Evolutionary conservation across 2,329 filamentous ascomycete genomes (phyloP).

Genomic region (Aureobasidium sp.): DNA sequence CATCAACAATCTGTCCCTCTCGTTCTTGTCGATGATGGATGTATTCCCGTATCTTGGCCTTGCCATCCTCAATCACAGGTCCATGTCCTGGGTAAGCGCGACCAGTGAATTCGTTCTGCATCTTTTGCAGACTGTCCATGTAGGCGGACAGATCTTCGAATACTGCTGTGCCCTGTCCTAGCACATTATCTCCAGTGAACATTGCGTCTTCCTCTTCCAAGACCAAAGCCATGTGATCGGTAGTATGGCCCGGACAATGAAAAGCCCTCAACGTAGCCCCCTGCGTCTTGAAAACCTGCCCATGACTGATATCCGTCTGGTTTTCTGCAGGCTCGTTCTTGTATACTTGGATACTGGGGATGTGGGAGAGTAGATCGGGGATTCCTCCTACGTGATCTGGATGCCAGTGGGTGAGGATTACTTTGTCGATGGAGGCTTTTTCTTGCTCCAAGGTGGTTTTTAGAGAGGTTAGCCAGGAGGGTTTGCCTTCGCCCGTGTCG

Average conservation of each 20-base stretch:
- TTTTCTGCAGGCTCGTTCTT: constrained; percentile 52
- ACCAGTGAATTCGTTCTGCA: constrained; percentile 57
- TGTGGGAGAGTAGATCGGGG: constrained; percentile 55
- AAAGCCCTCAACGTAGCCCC: constrained; percentile 61
- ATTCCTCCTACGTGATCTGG: constrained; percentile 76
- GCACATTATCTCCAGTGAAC: constrained; percentile 83
- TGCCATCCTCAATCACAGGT: constrained; percentile 64
- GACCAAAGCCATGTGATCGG: constrained; percentile 73
- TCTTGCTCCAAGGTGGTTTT: constrained; percentile 58
- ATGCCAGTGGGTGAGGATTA: constrained; percentile 88
- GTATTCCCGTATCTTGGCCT: constrained; percentile 68
- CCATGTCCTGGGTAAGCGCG: constrained; percentile 85
- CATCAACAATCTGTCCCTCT: constrained; percentile 67
- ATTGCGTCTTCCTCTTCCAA: constrained; percentile 71
- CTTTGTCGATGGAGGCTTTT: constrained; percentile 57
- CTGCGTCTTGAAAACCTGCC: constrained; percentile 47
- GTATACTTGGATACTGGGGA: constrained; percentile 55
- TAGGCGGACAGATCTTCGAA: constrained; percentile 71
- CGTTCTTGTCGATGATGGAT: constrained; percentile 71
- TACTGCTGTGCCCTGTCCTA: constrained; percentile 78
- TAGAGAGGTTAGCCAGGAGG: constrained; percentile 63
- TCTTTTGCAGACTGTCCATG: constrained; percentile 58
- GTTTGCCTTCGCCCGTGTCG: constrained; percentile 79
- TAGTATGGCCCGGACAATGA: constrained; percentile 66
- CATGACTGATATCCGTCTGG: constrained; percentile 49